A percentile compares a stretch with the other conserved stretches of the same genome.
Evolutionary conservation across 139 green algal genomes (phyloP).

Genomic region (Coelastrella sp.): DNA sequence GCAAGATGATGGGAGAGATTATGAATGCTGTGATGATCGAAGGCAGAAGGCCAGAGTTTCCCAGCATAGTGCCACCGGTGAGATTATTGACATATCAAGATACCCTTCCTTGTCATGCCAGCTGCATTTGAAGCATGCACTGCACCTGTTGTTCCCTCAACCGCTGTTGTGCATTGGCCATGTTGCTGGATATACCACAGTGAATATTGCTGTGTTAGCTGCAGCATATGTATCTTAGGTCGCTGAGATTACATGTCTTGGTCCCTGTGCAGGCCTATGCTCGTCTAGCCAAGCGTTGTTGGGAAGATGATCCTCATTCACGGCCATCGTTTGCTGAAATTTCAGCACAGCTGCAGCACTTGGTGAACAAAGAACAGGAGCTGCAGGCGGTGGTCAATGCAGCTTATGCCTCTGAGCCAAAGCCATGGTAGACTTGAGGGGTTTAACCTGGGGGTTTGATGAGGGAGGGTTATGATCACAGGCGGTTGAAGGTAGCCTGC

Average conservation of each 20-base stretch:
- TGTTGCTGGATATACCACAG: too few species aligned
- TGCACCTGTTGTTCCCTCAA: neutral
- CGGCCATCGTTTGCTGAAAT: slow-evolving; percentile 9
- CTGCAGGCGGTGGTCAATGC: slow-evolving; percentile 15
- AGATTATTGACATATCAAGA: too few species aligned
- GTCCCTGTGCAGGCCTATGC: slow-evolving; percentile 14
- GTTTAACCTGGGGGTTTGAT: too few species aligned
- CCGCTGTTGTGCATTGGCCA: neutral
- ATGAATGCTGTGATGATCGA: slow-evolving; percentile 43
- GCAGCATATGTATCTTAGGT: neutral
- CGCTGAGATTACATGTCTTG: too few species aligned
- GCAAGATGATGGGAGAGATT: slow-evolving; percentile 47
- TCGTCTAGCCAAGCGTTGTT: neutral
- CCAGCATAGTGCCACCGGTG: slow-evolving; percentile 5
- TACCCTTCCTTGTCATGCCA: too few species aligned
- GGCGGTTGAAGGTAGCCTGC: too few species aligned
- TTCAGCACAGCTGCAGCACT: neutral
- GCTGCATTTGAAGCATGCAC: too few species aligned
- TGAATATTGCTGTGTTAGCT: neutral
- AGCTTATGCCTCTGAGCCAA: neutral
- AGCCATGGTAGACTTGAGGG: too few species aligned
- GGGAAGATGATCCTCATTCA: slow-evolving; percentile 1
- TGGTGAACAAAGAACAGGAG: neutral
- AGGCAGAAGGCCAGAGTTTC: slow-evolving; percentile 23
- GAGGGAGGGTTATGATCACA: too few species aligned